Evolutionary conservation across 1,284 basidiomycete species (phyloP).

Genomic region (Ustilago esculenta): DNA sequence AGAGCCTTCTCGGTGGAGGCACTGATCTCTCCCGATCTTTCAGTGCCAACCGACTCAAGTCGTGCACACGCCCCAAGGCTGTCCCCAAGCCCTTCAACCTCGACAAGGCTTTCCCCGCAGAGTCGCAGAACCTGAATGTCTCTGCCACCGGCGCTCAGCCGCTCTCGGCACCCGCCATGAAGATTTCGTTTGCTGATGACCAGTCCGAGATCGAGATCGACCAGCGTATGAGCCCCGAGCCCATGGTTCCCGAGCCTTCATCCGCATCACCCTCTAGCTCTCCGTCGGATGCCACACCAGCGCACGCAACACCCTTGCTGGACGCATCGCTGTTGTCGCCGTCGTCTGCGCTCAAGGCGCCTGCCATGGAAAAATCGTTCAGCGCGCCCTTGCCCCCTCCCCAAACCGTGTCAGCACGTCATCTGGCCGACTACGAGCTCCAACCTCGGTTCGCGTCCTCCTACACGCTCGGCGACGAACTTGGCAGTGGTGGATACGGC

Average conservation of each 20-base stretch:
- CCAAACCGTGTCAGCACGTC: constrained; percentile 53
- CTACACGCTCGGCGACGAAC: constrained; percentile 77
- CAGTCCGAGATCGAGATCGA: constrained; percentile 34
- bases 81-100: constrained; percentile 50
- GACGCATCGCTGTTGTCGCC: constrained; percentile 39
- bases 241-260: constrained; percentile 14
- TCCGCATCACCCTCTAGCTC: background rate
- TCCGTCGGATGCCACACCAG: constrained; percentile 14
- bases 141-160: constrained; percentile 23
- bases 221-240: constrained; percentile 31
- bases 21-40: constrained; percentile 43
- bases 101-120: constrained; percentile 29
- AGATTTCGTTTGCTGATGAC: constrained; percentile 44
- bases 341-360: constrained; percentile 29
- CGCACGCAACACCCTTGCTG: constrained; percentile 9
- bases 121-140: constrained; percentile 14
- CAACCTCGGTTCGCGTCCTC: constrained; percentile 75
- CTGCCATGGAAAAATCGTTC: constrained; percentile 65
- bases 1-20: constrained; percentile 42
- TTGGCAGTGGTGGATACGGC: constrained; percentile 89
- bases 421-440: constrained; percentile 71
- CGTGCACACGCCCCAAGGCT: constrained; percentile 33
- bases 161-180: constrained; percentile 45
- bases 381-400: constrained; percentile 47
- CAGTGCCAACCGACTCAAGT: constrained; percentile 46